A percentile compares a stretch with the other conserved stretches of the same genome.
Conservation (phyloP, 2,329 filamentous ascomycete genomes). For the Venturiaceae sp. region DNA sequence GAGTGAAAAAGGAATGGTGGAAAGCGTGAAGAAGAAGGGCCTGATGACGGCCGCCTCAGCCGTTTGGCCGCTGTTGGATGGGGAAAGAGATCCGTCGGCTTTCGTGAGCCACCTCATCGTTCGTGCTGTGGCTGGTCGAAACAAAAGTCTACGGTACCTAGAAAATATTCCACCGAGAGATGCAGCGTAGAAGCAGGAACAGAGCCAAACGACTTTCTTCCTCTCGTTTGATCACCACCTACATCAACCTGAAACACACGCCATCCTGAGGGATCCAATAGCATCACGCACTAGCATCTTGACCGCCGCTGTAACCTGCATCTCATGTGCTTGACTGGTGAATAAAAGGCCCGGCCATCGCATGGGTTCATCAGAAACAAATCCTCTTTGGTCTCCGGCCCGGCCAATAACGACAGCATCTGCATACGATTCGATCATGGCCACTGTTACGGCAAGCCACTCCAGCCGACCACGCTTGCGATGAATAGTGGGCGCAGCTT, state of each 20-base stretch:
- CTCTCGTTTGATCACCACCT: constrained; percentile 4
- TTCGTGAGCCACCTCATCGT: not conserved
- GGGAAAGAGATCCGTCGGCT: not conserved
- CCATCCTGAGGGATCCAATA: not conserved
- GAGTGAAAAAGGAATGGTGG: no score
- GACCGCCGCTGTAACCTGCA: not conserved
- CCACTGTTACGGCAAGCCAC: not conserved
- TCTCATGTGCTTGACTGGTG: not conserved
- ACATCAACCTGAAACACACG: constrained; percentile 3
- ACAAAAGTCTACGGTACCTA: no score
- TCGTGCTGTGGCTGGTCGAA: not conserved
- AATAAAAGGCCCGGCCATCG: not conserved
- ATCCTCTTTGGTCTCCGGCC: no score
- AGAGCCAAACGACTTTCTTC: not conserved
- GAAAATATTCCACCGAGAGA: no score
- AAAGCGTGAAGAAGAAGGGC: not conserved
- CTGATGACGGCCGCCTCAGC: not conserved
- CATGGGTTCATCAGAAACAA: no score
- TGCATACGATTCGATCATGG: not conserved
- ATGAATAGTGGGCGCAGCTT: not conserved
- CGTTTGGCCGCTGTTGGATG: not conserved
- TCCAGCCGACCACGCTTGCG: not conserved
- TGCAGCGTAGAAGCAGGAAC: not conserved
- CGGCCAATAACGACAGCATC: no score
- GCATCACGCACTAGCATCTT: not conserved